Conservation (phyloP, 148 eudicot species). For the Agrostemma githago region DNA sequence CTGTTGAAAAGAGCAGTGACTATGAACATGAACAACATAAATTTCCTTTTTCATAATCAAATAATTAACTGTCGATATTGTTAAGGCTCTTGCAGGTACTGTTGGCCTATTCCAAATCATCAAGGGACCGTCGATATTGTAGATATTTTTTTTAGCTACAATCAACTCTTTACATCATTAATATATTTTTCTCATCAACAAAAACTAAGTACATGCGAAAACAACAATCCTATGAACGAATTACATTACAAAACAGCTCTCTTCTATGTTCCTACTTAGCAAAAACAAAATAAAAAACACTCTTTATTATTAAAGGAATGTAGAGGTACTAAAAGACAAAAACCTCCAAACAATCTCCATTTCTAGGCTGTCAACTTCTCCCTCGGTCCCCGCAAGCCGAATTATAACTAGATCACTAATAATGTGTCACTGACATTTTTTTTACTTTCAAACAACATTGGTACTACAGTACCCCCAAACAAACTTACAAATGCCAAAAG, state of each 20-base stretch:
- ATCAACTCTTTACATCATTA: neutral
- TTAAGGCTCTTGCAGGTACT: no score
- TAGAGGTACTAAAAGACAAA: neutral
- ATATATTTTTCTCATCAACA: neutral
- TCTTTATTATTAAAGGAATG: neutral
- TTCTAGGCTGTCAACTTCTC: neutral
- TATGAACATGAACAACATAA: neutral
- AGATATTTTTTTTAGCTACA: no score
- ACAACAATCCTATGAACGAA: neutral
- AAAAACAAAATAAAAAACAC: no score
- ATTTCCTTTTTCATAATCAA: slow-evolving; percentile 3
- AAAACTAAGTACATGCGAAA: neutral
- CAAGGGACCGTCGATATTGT: no score
- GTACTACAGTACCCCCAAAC: neutral
- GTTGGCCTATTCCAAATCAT: no score
- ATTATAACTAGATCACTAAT: neutral
- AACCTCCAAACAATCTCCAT: neutral
- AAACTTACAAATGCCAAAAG: neutral
- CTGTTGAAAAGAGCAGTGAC: neutral
- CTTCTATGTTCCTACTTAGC: neutral
- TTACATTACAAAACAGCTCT: neutral
- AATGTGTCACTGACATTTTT: neutral
- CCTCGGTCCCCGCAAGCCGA: neutral
- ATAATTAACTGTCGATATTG: neutral
- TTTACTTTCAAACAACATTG: neutral